Conservation (phyloP, 1,284 basidiomycete species). For the Binderoboletus segoi region DNA sequence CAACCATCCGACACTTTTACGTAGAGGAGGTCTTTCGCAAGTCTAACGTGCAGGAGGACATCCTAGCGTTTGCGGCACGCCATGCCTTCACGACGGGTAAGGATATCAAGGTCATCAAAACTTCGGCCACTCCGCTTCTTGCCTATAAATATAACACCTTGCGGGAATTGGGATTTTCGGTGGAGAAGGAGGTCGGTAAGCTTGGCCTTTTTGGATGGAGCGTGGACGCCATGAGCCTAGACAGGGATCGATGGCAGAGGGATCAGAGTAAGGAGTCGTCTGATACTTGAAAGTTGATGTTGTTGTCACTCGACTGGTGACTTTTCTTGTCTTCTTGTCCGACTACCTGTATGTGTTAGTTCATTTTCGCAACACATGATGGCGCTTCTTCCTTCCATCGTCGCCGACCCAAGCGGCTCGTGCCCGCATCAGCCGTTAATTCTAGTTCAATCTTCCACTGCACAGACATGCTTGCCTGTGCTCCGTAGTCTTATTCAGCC, state of each 20-base stretch:
- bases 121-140: constrained; percentile 52
- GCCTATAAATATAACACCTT: constrained; percentile 53
- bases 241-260: constrained; percentile 28
- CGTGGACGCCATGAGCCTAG: constrained; percentile 33
- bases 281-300: constrained; percentile 9
- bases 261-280: constrained; percentile 6
- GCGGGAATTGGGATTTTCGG: constrained; percentile 52
- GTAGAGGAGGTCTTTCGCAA: constrained; percentile 66
- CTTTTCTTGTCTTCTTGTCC: background rate
- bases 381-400: constrained; percentile 41
- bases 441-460: constrained; percentile 64
- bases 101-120: constrained; percentile 48
- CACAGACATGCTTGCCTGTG: constrained; percentile 64
- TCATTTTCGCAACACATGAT: constrained; percentile 23
- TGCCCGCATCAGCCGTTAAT: constrained; percentile 51
- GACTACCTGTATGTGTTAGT: background rate
- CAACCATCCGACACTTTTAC: constrained; percentile 76
- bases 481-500: constrained; percentile 47
- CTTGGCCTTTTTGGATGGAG: constrained; percentile 61
- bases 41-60: constrained; percentile 63
- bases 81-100: constrained; percentile 54
- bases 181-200: constrained; percentile 43
- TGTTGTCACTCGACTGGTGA: background rate
- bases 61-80: constrained; percentile 60
- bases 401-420: constrained; percentile 25